Evolutionary conservation across 495 filamentous ascomycete species (phyloP).

Genomic region (Lepraria neglecta): DNA sequence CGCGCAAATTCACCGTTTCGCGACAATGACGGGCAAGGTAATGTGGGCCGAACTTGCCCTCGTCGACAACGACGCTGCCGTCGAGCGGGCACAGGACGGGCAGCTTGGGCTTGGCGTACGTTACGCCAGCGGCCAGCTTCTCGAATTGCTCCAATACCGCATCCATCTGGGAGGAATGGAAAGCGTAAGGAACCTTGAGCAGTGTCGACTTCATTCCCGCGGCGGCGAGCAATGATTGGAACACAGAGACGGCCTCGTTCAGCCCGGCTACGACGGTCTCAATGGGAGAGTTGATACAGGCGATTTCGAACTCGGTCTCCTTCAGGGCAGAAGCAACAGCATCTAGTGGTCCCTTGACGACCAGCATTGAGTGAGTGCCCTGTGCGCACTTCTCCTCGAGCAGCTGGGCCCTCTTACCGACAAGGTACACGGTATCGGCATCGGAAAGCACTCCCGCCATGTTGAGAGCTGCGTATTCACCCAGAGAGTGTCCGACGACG

Average conservation of each 20-base stretch:
- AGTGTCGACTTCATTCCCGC: background rate
- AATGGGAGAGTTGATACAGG: conserved; percentile 30
- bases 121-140: conserved; percentile 43
- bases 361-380: conserved; percentile 48
- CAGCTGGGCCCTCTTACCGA: conserved; percentile 63
- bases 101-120: conserved; percentile 36
- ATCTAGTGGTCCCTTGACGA: conserved; percentile 17
- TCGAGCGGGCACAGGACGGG: conserved; percentile 54
- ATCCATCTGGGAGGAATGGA: conserved; percentile 62
- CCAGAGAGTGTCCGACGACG: conserved; percentile 38
- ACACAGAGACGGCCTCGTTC: background rate
- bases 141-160: conserved; percentile 56
- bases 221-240: background rate
- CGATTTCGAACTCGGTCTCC: background rate
- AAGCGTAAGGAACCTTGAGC: conserved; percentile 58
- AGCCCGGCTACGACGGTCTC: conserved; percentile 27
- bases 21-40: conserved; percentile 58
- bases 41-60: conserved; percentile 41
- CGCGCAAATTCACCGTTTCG: conserved; percentile 55
- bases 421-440: conserved; percentile 45
- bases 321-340: conserved; percentile 15
- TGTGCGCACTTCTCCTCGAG: conserved; percentile 48
- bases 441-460: conserved; percentile 30
- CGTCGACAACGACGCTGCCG: conserved; percentile 44
- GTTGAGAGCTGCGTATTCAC: conserved; percentile 37